Evolutionary conservation across 805 yeast species (phyloP).

Genomic region (Debaryomyces hansenii): DNA sequence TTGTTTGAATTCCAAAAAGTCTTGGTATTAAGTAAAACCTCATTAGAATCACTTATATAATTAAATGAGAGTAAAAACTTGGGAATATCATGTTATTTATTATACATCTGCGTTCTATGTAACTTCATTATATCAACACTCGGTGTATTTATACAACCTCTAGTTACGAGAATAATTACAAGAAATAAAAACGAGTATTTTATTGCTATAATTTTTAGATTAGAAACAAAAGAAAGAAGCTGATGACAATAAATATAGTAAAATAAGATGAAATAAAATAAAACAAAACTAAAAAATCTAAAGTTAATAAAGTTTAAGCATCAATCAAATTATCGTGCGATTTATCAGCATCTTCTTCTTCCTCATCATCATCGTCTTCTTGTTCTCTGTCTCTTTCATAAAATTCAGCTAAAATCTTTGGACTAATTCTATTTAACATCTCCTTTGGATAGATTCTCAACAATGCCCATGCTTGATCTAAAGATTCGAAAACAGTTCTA

Average conservation of each 20-base stretch:
- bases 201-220: neutral
- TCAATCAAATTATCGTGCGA: slow-evolving; percentile 42
- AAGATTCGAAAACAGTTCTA: slow-evolving; percentile 90
- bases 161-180: neutral
- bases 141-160: too few species aligned
- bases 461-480: slow-evolving; percentile 97
- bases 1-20: neutral
- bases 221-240: neutral
- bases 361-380: slow-evolving; percentile 54
- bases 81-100: too few species aligned
- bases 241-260: neutral
- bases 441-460: slow-evolving; percentile 99
- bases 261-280: neutral
- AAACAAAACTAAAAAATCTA: neutral
- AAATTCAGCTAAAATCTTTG: slow-evolving; percentile 93
- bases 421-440: slow-evolving; percentile 96
- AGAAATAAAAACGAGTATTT: neutral
- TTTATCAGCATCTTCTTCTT: slow-evolving; percentile 37
- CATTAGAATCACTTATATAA: too few species aligned
- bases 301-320: slow-evolving; percentile 23
- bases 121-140: too few species aligned
- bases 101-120: too few species aligned
- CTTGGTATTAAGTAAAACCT: too few species aligned
- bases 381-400: slow-evolving; percentile 84
- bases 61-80: too few species aligned